Conservation (phyloP, 2,329 filamentous ascomycete genomes). For the Sporothrix curviconia region DNA sequence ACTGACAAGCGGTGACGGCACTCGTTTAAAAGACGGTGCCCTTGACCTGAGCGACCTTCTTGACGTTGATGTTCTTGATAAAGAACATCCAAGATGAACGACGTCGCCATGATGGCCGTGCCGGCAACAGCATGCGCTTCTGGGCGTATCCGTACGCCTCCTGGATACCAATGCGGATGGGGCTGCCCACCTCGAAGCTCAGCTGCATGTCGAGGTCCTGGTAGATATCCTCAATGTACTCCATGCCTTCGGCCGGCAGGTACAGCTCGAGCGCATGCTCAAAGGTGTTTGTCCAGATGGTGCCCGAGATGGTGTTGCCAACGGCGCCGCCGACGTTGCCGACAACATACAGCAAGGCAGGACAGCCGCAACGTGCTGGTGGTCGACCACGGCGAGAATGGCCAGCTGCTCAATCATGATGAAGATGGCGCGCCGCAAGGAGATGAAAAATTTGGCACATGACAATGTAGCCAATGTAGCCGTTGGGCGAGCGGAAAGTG, state of each 20-base stretch:
- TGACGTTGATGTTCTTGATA: constrained; percentile 18
- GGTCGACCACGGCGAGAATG: constrained; percentile 48
- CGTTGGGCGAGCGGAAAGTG: constrained; percentile 33
- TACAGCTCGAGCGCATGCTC: constrained; percentile 40
- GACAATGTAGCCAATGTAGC: constrained; percentile 27
- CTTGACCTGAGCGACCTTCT: constrained; percentile 14
- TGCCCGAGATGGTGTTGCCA: constrained; percentile 37
- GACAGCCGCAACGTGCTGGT: constrained; percentile 46
- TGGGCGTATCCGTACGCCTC: constrained; percentile 43
- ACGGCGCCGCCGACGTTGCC: constrained; percentile 40
- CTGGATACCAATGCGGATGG: constrained; percentile 37
- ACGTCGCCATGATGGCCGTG: constrained; percentile 26
- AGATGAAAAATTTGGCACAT: constrained; percentile 33
- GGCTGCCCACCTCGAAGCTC: constrained; percentile 37
- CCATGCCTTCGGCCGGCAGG: constrained; percentile 37
- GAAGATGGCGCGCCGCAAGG: constrained; percentile 45
- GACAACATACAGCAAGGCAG: constrained; percentile 39
- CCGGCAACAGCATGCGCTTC: constrained; percentile 35
- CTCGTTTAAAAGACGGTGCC: constrained; percentile 16
- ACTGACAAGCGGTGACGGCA: too few species aligned
- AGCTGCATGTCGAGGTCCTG: constrained; percentile 46
- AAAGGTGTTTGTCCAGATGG: constrained; percentile 39
- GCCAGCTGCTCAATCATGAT: constrained; percentile 52
- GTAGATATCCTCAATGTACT: constrained; percentile 43
- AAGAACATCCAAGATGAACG: constrained; percentile 23